Evolutionary conservation across 345 rosid species (phyloP), one percentile per base, ranked within the genome.

Genomic region (Syzygium oleosum): DNA sequence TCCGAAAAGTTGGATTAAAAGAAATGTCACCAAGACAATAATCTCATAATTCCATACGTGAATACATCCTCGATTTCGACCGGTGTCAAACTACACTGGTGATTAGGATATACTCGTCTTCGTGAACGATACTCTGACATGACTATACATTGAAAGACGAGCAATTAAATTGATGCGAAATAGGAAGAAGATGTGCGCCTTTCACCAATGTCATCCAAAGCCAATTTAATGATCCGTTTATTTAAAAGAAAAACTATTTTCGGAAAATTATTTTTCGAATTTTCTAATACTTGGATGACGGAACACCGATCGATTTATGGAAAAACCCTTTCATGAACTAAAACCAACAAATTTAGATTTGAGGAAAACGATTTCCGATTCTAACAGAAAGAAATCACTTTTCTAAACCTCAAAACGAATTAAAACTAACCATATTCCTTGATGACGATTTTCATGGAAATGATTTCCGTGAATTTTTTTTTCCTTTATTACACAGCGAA

Each of bases 31-130:
- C 65, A 6, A 59, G 3, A 27, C 0, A 2, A 12, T 59, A 59
- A 59, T 2, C 65, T 59, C 7, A 12, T 59, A 1, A 59, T 59
- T 59, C 1, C 2, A 1, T 3, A 59, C 0, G 1, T 1, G 0
- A 0, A 58, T 58, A 14, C 65, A 58, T 58, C 1, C 31, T 59
- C 31, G 0, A 59, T 59, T 59, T 59, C 12, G 16, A 27, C 27
- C 1, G 5, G 7, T 59, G 65, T 27, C 29, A 3, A 6, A 12
- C 10, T 51, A 11, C 13, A 1, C 12, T 2, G 52, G 13, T 51
- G 52, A 51, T 11, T 51, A 59, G 0, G 46, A 43, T 43, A 43
- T 43, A 43, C 46, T 43, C 1, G 6, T 13, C 5, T 56, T 22
- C 5, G 4, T 56, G 27, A 2, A 21, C 12, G 4, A 9, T 56